Conservation (phyloP, 2,329 filamentous ascomycete genomes). For the Fusarium lyarnte region DNA sequence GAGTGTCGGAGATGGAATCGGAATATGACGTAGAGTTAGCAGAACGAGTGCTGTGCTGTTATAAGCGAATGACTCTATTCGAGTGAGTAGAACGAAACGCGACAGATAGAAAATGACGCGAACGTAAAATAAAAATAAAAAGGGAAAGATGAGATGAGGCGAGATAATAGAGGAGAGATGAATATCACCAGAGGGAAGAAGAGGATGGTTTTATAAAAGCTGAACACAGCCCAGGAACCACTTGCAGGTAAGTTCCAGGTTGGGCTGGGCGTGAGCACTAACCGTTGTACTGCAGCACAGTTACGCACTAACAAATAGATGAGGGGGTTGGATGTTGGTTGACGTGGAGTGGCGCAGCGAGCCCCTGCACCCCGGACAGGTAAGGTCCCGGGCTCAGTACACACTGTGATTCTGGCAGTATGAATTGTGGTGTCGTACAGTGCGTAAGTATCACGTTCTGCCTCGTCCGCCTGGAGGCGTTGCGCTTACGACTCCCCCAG, state of each 20-base stretch:
- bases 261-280: constrained; percentile 26
- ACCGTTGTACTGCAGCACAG: neutral
- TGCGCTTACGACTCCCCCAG: constrained; percentile 33
- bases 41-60: constrained; percentile 24
- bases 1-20: constrained; percentile 22
- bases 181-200: constrained; percentile 15
- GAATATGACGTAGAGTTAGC: constrained; percentile 38
- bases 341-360: constrained; percentile 37
- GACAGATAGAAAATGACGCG: constrained; percentile 6
- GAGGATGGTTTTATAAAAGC: constrained; percentile 38
- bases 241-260: neutral
- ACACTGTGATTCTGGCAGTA: neutral
- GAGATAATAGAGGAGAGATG: constrained; percentile 1
- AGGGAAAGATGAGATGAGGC: constrained; percentile 11
- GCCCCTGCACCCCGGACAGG: constrained; percentile 8
- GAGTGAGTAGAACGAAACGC: constrained; percentile 4
- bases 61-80: constrained; percentile 29
- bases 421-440: neutral
- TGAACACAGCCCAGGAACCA: constrained; percentile 3
- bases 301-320: constrained; percentile 1
- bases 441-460: neutral
- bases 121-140: constrained; percentile 18
- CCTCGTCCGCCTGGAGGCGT: constrained; percentile 32
- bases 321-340: constrained; percentile 27
- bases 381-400: neutral